These are phyloP conservation scores for Solanum rostratum DNA, from an alignment of 257 asterid genomes.

Conservation along the genomic window DNA sequence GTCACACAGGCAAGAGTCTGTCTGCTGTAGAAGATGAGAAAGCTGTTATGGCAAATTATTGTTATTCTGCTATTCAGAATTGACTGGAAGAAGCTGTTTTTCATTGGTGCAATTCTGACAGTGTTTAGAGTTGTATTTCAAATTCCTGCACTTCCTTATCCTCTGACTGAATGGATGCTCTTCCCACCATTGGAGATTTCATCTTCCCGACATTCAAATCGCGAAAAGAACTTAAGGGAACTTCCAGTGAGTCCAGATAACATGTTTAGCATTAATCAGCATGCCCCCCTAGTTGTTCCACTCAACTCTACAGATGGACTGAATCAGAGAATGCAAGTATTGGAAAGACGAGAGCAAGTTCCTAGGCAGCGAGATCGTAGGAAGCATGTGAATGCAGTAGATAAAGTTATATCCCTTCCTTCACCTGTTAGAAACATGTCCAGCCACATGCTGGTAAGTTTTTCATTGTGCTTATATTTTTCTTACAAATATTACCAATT, in stretches of 20 bases:
- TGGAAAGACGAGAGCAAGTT: constrained; percentile 1
- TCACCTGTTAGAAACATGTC: constrained; percentile 12
- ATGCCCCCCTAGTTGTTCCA: constrained; percentile 16
- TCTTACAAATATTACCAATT: not conserved
- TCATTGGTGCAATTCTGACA: constrained; percentile 43
- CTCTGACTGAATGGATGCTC: constrained; percentile 34
- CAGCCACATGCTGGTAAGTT: constrained; percentile 28
- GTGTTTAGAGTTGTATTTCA: constrained; percentile 39
- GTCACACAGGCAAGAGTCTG: no score
- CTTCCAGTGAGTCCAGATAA: constrained; percentile 6
- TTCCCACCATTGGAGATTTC: constrained; percentile 15
- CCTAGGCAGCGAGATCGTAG: constrained; percentile 5
- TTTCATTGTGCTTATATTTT: not conserved
- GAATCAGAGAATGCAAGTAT: constrained; percentile 7
- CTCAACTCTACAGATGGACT: constrained; percentile 22
- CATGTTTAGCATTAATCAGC: constrained; percentile 21
- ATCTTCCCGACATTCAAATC: constrained; percentile 12
- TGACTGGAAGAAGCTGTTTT: constrained; percentile 61
- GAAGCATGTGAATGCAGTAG: constrained; percentile 4
- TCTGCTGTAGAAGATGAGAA: constrained; percentile 18
- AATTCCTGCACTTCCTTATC: constrained; percentile 64
- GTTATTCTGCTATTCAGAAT: constrained; percentile 55
- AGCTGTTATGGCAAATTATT: constrained; percentile 15
- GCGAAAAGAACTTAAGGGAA: constrained; percentile 19
- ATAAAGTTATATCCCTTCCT: constrained; percentile 22